Conservation (phyloP, 208 protist species). For the Leishmania tropica region DNA sequence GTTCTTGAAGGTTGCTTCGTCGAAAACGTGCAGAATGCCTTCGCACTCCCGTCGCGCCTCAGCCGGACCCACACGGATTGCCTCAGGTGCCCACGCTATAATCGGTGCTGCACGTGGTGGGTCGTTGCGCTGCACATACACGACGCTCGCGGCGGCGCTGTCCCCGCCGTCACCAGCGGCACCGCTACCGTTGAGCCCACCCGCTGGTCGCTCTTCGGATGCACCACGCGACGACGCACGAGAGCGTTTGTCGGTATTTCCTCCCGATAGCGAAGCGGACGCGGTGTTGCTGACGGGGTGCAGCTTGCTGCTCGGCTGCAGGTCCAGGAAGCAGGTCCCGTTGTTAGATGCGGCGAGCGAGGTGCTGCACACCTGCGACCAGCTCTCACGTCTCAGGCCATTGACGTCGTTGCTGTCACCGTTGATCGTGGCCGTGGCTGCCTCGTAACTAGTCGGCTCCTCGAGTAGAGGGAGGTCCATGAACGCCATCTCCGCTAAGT, state of each 20-base stretch:
- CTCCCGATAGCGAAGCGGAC: background rate
- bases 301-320: background rate
- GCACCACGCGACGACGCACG: background rate
- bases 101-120: slow-evolving; percentile 44
- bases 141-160: slow-evolving; percentile 1
- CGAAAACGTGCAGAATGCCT: slow-evolving; percentile 41
- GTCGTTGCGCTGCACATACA: slow-evolving; percentile 31
- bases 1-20: slow-evolving; percentile 36
- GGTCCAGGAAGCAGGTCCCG: slow-evolving; percentile 9
- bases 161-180: background rate
- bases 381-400: background rate
- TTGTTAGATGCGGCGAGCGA: slow-evolving; percentile 1
- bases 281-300: background rate
- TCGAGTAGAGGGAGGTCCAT: slow-evolving; percentile 37
- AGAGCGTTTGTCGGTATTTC: background rate
- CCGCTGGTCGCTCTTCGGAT: background rate
- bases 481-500: slow-evolving; percentile 42
- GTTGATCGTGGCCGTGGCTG: background rate
- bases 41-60: slow-evolving; percentile 37
- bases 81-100: slow-evolving; percentile 62
- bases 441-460: background rate
- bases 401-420: background rate
- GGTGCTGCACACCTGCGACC: background rate
- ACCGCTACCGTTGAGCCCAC: background rate
- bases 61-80: slow-evolving; percentile 35